phyloP scores from a whole-genome alignment of 1,139 yeast species.

The Kurtzmaniella natalensis region DNA sequence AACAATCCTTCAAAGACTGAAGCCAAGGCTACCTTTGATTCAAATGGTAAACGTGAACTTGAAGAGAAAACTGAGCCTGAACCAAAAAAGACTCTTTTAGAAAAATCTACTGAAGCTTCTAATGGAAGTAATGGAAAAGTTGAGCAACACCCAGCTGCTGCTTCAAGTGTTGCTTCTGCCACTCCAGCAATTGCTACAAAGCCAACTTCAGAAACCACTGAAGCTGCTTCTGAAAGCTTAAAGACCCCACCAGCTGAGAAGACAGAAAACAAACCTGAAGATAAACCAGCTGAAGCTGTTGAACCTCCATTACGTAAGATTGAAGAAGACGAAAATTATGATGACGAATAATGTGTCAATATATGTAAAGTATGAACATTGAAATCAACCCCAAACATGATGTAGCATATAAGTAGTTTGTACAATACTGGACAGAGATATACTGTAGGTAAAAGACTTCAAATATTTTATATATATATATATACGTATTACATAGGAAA shows the following conservation, averaged over 20 bases:
- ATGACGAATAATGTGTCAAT: slow-evolving; percentile 49
- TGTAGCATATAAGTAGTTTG: too few species aligned
- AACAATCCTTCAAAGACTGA: slow-evolving; percentile 2
- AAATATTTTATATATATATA: too few species aligned
- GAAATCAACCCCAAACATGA: neutral
- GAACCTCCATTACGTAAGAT: slow-evolving; percentile 74
- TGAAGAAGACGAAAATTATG: slow-evolving; percentile 82
- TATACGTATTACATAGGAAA: slow-evolving; percentile 3
- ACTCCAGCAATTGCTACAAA: slow-evolving; percentile 8
- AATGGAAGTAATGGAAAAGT: too few species aligned
- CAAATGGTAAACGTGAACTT: slow-evolving; percentile 3
- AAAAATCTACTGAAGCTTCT: neutral
- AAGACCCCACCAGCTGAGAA: slow-evolving; percentile 5
- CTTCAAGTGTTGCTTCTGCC: slow-evolving; percentile 1
- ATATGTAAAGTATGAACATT: neutral
- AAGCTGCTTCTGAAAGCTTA: slow-evolving; percentile 5
- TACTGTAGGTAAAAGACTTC: too few species aligned
- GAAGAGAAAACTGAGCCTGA: slow-evolving; percentile 4
- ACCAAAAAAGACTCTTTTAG: slow-evolving; percentile 4
- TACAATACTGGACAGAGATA: too few species aligned
- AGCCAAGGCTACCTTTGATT: slow-evolving; percentile 3
- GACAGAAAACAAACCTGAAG: slow-evolving; percentile 11
- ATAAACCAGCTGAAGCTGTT: slow-evolving; percentile 25
- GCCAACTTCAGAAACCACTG: slow-evolving; percentile 7
- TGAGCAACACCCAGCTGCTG: neutral